Evolutionary conservation across 345 rosid genomes (phyloP).

Genomic region (Heritiera littoralis): DNA sequence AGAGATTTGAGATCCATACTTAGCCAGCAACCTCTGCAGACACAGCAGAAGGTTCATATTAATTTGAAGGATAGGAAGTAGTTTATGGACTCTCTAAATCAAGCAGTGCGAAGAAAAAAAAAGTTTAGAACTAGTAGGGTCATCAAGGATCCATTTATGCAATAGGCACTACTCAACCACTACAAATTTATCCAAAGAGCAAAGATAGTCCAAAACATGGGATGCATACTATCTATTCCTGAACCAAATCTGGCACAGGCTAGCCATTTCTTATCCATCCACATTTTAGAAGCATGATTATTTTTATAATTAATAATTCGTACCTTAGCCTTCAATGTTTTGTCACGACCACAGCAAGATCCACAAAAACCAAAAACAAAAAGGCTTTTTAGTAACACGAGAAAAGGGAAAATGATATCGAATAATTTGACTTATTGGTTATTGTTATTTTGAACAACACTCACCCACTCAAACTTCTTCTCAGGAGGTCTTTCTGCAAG

Average conservation of each 20-base stretch:
- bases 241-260: conserved; percentile 11
- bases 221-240: conserved; percentile 3
- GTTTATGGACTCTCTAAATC: neutral
- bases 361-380: conserved; percentile 35
- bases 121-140: neutral
- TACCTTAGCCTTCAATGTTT: conserved; percentile 84
- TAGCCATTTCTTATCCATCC: conserved; percentile 1
- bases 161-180: neutral
- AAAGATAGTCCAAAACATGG: neutral
- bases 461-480: conserved; percentile 65
- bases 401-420: neutral
- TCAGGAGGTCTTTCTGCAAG: conserved; percentile 83
- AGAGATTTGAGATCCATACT: conserved; percentile 83
- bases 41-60: neutral
- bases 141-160: conserved; percentile 1
- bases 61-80: neutral
- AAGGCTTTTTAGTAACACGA: neutral
- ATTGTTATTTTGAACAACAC: conserved; percentile 18
- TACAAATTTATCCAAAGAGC: neutral
- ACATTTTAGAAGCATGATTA: conserved; percentile 10
- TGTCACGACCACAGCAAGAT: conserved; percentile 28
- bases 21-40: conserved; percentile 78
- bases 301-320: conserved; percentile 13
- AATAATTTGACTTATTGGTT: neutral
- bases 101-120: neutral